Conservation (phyloP, 352 stramenopile genomes). For the Phytopythium chamaehyphon region DNA sequence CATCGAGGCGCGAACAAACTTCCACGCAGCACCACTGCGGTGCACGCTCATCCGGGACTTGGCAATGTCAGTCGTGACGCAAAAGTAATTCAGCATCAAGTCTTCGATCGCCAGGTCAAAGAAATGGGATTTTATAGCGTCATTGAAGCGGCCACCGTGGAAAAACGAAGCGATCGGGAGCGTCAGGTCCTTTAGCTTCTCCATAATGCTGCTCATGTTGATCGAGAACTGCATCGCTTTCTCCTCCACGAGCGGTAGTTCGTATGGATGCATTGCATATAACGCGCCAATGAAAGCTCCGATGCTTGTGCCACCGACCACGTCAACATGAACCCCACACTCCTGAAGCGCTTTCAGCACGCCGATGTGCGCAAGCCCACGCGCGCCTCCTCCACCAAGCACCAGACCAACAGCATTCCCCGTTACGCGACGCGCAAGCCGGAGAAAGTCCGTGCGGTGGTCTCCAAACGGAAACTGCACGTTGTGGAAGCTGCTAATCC, state of each 20-base stretch:
- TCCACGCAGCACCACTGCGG: constrained; percentile 82
- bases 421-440: constrained; percentile 88
- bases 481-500: constrained; percentile 85
- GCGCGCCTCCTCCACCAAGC: constrained; percentile 90
- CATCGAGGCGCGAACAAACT: constrained; percentile 91
- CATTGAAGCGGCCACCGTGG: constrained; percentile 81
- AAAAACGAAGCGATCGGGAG: constrained; percentile 90
- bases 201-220: constrained; percentile 60
- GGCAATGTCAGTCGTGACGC: constrained; percentile 90
- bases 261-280: constrained; percentile 75
- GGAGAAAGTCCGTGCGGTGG: constrained; percentile 71
- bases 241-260: constrained; percentile 46
- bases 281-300: constrained; percentile 82
- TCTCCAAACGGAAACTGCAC: constrained; percentile 77
- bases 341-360: constrained; percentile 92
- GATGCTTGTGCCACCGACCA: constrained; percentile 92
- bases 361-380: constrained; percentile 93
- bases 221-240: constrained; percentile 58
- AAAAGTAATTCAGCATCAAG: constrained; percentile 92
- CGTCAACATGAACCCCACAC: constrained; percentile 90
- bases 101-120: constrained; percentile 85
- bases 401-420: constrained; percentile 92
- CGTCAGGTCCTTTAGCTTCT: constrained; percentile 84
- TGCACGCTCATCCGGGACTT: constrained; percentile 87
- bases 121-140: constrained; percentile 65